phyloP scores from a whole-genome alignment of 306 rosid species.

The Lablab purpureus region DNA sequence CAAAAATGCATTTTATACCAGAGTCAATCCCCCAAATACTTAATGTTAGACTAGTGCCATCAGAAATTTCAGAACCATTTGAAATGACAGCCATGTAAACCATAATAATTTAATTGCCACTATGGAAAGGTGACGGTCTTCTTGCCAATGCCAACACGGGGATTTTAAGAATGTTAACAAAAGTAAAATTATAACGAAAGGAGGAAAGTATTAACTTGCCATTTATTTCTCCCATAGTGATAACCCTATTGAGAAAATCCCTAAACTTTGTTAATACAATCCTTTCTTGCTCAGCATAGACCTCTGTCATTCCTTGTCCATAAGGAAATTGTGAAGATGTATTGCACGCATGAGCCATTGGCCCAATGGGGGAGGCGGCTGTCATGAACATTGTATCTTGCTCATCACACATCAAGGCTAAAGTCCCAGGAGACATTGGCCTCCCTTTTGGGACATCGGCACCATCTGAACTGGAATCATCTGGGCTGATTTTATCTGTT shows the following conservation, averaged over 20 bases:
- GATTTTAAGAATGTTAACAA: conserved; percentile 27
- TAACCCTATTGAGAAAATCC: conserved; percentile 86
- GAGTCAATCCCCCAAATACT: background rate
- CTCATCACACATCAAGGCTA: conserved; percentile 99
- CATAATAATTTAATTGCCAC: conserved; percentile 24
- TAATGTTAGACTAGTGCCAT: conserved; percentile 10
- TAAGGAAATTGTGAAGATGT: conserved; percentile 70
- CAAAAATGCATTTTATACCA: conserved; percentile 10
- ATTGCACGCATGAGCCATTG: conserved; percentile 63
- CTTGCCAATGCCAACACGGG: background rate
- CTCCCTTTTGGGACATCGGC: conserved; percentile 71
- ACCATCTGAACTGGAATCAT: conserved; percentile 78
- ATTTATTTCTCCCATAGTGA: conserved; percentile 93
- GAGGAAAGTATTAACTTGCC: conserved; percentile 67
- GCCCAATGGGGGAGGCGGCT: conserved; percentile 71
- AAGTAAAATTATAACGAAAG: conserved; percentile 26
- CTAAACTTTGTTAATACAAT: conserved; percentile 80
- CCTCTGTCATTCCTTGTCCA: conserved; percentile 85
- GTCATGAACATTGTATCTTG: conserved; percentile 90
- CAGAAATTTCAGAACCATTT: conserved; percentile 29
- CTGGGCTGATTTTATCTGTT: conserved; percentile 67
- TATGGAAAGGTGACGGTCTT: conserved; percentile 17
- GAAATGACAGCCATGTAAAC: conserved; percentile 27
- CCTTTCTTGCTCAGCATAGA: conserved; percentile 88
- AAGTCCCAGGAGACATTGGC: conserved; percentile 98